These are phyloP conservation scores for Mycena rosella DNA, from an alignment of 768 basidiomycete species.

Conservation along the genomic window DNA sequence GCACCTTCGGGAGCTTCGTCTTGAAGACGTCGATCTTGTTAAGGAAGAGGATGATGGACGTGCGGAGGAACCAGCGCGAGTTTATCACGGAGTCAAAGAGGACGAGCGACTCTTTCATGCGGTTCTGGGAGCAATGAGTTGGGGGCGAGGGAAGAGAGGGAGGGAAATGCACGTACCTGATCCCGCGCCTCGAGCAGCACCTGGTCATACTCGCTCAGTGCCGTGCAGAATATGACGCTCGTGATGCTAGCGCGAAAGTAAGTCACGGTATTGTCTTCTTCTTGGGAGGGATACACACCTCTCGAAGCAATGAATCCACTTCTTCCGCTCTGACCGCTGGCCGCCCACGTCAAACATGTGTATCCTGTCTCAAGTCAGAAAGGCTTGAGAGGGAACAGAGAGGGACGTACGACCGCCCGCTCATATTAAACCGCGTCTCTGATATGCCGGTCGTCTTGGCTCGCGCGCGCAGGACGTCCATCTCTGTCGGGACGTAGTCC, in stretches of 20 bases:
- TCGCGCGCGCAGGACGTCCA: conserved; percentile 87
- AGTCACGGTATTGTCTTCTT: no score
- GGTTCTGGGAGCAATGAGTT: conserved; percentile 72
- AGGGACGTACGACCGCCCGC: conserved; percentile 65
- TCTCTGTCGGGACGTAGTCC: conserved; percentile 88
- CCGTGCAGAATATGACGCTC: conserved; percentile 75
- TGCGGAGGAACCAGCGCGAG: conserved; percentile 92
- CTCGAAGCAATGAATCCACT: conserved; percentile 83
- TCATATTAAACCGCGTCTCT: conserved; percentile 87
- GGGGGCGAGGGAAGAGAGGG: conserved; percentile 39
- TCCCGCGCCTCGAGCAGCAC: conserved; percentile 66
- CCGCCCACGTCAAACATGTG: conserved; percentile 87
- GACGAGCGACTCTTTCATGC: conserved; percentile 92
- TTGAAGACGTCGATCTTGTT: conserved; percentile 97
- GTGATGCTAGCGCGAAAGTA: conserved; percentile 53
- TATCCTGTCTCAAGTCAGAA: conserved; percentile 50
- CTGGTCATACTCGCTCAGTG: conserved; percentile 72
- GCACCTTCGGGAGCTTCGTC: conserved; percentile 79
- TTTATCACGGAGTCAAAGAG: conserved; percentile 95
- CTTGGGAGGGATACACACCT: conserved; percentile 43
- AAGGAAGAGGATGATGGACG: conserved; percentile 91
- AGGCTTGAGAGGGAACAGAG: conserved; percentile 1
- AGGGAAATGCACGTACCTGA: conserved; percentile 57
- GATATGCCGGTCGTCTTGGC: conserved; percentile 92
- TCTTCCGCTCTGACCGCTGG: conserved; percentile 84